These are phyloP conservation scores for Pholiota conissans DNA, from an alignment of 768 basidiomycete species.

Conservation along the genomic window DNA sequence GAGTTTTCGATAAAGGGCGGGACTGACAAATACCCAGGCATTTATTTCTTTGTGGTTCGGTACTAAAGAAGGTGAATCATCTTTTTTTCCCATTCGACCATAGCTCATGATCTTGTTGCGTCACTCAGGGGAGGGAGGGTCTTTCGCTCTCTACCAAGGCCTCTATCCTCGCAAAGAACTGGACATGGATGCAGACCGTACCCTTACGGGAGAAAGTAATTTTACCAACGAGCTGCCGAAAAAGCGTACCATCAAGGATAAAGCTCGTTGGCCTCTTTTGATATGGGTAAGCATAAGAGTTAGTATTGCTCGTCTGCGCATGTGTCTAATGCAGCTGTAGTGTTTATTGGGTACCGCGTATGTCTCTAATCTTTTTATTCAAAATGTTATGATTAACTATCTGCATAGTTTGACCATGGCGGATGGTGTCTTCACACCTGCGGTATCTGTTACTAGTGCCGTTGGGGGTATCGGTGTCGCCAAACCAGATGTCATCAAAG, in stretches of 20 bases:
- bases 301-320: background rate
- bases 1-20: background rate
- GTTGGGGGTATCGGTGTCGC: constrained; percentile 70
- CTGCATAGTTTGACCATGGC: constrained; percentile 56
- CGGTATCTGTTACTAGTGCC: constrained; percentile 68
- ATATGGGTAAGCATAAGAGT: constrained; percentile 44
- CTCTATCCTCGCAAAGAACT: constrained; percentile 50
- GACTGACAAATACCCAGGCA: constrained; percentile 31
- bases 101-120: background rate
- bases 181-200: constrained; percentile 50
- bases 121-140: constrained; percentile 60
- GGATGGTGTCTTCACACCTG: constrained; percentile 68
- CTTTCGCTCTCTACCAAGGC: constrained; percentile 65
- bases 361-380: constrained; percentile 7
- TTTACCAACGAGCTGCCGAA: constrained; percentile 13
- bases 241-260: constrained; percentile 26
- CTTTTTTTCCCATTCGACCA: constrained; percentile 6
- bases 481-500: constrained; percentile 41
- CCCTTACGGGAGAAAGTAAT: constrained; percentile 49
- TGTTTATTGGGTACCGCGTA: constrained; percentile 60
- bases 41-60: constrained; percentile 39
- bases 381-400: background rate
- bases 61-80: constrained; percentile 48
- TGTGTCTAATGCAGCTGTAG: constrained; percentile 25
- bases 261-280: constrained; percentile 49